Evolutionary conservation across 2,329 filamentous ascomycete species (phyloP), one percentile per base, ranked within the genome.

Genomic region (Verticillium nubilum): DNA sequence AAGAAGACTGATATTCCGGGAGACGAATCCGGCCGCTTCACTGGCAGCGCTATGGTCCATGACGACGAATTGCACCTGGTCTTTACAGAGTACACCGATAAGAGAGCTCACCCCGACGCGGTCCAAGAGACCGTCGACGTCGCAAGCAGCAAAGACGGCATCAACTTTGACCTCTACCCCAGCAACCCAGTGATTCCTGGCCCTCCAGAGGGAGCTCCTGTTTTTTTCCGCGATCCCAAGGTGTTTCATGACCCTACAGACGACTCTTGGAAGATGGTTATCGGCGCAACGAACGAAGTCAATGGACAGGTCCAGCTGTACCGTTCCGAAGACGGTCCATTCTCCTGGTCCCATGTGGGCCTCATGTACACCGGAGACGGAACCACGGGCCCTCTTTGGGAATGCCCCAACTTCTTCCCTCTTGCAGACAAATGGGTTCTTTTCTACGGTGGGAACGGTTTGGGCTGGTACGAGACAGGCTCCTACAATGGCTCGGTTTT

Each of bases 381-480:
- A 2, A 63, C 58, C 57, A 67, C 64, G 1, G 69, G 65, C 2
- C 60, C 58, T n/a, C 55, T 67, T 9, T 68, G 64, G 65, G 67
- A 69, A 57, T 69, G 65, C 53, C 67, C 67, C 55, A 69, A 69
- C 57, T 64, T 68, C 54, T 65, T 69, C 50, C 66, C 66, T n/a
- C 53, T 68, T 5, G 67, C 55, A 17, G 63, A 68, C 53, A 68
- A 67, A 25, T 68, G 67, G 67, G 67, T 65, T 52, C 63, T 69
- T 42, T 67, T 69, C 57, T 69, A 68, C 37, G 67, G 67, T 4
- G 61, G 61, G 9, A 62, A 65, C 28, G 60, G 42, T 2, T 19
- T 65, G 4, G 67, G 66, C 2, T 61, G 53, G 47, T 69, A 69
- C 58, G 66, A 69, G 57, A 61, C 54, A 23, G 67, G 66, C 47